Conservation (phyloP, 306 rosid genomes). For the Trichosanthes cucumerina region DNA sequence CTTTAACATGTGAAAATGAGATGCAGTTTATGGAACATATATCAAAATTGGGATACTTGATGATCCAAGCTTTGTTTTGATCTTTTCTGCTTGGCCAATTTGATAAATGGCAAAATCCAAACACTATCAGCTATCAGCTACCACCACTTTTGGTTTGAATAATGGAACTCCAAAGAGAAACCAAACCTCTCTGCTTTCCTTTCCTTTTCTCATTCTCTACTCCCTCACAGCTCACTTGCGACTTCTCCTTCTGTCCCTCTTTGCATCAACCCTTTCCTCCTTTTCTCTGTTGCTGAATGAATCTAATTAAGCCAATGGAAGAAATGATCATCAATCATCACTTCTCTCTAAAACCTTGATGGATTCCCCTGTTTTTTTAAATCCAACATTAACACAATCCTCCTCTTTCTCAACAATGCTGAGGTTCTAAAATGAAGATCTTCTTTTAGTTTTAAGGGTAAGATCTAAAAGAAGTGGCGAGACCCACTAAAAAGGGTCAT, state of each 20-base stretch:
- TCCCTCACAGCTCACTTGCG: not conserved
- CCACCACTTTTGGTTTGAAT: not conserved
- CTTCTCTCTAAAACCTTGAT: no score
- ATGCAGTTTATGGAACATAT: not conserved
- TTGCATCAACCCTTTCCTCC: not conserved
- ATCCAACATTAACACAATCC: not conserved
- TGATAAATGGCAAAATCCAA: not conserved
- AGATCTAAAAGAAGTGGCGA: not conserved
- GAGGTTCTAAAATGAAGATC: not conserved
- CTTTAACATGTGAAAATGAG: conserved; percentile 2
- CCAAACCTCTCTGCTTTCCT: not conserved
- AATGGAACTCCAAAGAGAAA: not conserved
- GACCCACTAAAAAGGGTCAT: not conserved
- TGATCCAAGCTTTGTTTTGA: not conserved
- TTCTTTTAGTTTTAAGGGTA: not conserved
- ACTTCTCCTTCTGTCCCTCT: not conserved
- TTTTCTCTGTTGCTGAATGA: not conserved
- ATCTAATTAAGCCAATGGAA: not conserved
- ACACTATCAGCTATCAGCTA: no score
- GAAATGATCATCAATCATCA: not conserved
- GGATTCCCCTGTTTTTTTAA: not conserved
- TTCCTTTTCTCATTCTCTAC: not conserved
- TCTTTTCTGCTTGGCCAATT: conserved; percentile 6
- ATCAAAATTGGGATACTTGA: not conserved
- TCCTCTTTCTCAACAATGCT: not conserved